Evolutionary conservation across 306 rosid species (phyloP), one percentile per base, ranked within the genome.

Genomic region (Urtica urens): DNA sequence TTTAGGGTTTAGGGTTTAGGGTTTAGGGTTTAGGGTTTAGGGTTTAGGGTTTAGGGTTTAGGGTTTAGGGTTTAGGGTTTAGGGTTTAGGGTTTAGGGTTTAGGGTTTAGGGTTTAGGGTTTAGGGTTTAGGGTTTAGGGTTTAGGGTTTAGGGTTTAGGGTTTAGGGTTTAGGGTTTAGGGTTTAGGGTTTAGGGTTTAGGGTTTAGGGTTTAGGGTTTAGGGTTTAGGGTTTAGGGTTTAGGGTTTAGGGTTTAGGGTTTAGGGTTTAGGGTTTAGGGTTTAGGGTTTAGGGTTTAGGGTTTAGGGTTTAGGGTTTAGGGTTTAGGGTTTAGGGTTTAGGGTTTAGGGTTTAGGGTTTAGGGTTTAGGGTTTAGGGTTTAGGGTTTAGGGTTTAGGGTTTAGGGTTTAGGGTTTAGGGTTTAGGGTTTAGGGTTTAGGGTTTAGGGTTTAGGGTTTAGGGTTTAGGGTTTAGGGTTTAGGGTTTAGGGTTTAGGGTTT

Each of bases 141-240:
- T 50, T 26, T 50, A 25, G 41, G 55, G 39, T 50, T 50, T 2
- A 1, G 39, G 55, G 39, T 12, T 50, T 26, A 25, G 55, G 55
- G 55, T 26, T 50, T 26, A 50, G 38, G 55, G 48, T 26, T 50
- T 25, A 17, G 55, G 55, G 55, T 50, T 50, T 50, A 50, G 55
- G 38, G 55, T 50, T 51, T 50, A 25, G 55, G 55, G 55, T 50
- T 30, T 50, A 50, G 55, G 55, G 55, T 26, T 50, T 30, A 51
- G 23, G 55, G 57, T 26, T 50, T 50, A 25, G 55, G 55, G 55
- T 27, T 51, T 51, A 9, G 42, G 57, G 40, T 35, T 35, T 5
- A 41, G 23, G 23, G 1, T 45, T 45, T 19, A 45, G 15, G 24
- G 29, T 20, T 45, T 46, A 45, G 26, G 50, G 26, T 18, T 51